These are phyloP conservation scores for Fraxinus ornus DNA, from an alignment of 305 asterid species.

Conservation along the genomic window DNA sequence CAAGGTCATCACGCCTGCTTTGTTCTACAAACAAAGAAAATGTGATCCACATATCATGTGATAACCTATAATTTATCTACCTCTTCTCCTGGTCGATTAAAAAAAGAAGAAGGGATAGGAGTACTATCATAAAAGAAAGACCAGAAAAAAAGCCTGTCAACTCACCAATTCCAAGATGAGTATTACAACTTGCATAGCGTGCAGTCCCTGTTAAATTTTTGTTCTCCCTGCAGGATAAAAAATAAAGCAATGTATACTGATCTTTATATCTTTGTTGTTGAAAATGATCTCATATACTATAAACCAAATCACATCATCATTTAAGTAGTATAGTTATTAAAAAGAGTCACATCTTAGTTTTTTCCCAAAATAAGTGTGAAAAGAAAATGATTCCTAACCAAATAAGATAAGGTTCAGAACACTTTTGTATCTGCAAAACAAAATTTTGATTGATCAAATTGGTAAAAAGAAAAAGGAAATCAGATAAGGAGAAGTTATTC, in stretches of 20 bases:
- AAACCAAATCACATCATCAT: conserved; percentile 4
- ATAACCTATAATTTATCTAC: neutral
- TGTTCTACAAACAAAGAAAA: conserved; percentile 59
- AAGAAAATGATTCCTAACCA: neutral
- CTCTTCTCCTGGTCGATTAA: conserved; percentile 14
- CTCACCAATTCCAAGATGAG: conserved; percentile 96
- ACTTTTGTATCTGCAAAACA: neutral
- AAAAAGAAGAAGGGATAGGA: neutral
- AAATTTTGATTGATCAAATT: conserved; percentile 14
- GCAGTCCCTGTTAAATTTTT: conserved; percentile 96
- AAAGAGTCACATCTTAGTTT: neutral
- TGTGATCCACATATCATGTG: conserved; percentile 12
- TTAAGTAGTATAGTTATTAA: neutral
- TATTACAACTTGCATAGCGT: conserved; percentile 97
- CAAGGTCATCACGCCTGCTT: conserved; percentile 93
- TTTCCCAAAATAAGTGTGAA: neutral
- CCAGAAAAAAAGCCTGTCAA: conserved; percentile 1
- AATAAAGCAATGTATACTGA: conserved; percentile 16
- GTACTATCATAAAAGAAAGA: neutral
- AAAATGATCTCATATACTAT: conserved; percentile 8
- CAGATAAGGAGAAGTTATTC: neutral
- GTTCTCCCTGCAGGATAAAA: conserved; percentile 59
- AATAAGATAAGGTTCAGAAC: conserved; percentile 4
- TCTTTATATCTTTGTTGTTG: conserved; percentile 4
- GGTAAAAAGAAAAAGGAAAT: neutral